These are phyloP conservation scores for Sphagnurus paluster DNA, from an alignment of 1,284 basidiomycete species.

Conservation along the genomic window DNA sequence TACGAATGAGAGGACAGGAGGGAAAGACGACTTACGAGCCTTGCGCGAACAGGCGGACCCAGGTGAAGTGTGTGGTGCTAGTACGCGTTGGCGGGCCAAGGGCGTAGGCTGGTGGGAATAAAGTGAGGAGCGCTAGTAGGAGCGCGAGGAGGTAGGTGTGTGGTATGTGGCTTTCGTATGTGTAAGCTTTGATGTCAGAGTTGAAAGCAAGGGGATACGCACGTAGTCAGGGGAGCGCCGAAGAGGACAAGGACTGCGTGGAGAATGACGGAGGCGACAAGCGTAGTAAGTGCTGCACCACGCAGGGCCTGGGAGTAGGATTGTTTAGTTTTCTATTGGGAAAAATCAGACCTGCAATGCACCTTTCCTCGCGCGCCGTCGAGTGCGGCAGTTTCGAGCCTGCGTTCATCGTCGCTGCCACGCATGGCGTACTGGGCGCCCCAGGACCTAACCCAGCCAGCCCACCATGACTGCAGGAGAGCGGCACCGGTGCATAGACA, in stretches of 20 bases:
- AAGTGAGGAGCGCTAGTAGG: constrained; percentile 66
- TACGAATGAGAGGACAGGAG: constrained; percentile 5
- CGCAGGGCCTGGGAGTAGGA: too few relatives aligned
- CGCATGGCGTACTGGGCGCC: constrained; percentile 35
- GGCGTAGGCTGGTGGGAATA: constrained; percentile 69
- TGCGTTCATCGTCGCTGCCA: constrained; percentile 37
- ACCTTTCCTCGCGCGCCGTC: constrained; percentile 41
- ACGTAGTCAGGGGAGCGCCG: constrained; percentile 74
- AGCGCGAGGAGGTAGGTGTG: constrained; percentile 72
- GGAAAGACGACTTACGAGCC: constrained; percentile 58
- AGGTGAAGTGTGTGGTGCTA: constrained; percentile 47
- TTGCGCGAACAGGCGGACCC: constrained; percentile 80
- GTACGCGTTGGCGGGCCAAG: constrained; percentile 62
- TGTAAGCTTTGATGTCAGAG: too few relatives aligned
- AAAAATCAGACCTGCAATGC: constrained; percentile 19
- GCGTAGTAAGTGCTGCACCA: constrained; percentile 58
- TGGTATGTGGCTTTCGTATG: constrained; percentile 50
- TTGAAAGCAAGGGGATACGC: too few relatives aligned
- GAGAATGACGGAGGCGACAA: constrained; percentile 47
- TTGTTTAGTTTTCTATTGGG: too few relatives aligned
- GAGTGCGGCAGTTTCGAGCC: constrained; percentile 40
- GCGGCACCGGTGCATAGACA: constrained; percentile 61
- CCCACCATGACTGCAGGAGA: constrained; percentile 75
- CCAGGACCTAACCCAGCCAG: constrained; percentile 62
- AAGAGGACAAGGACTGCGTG: constrained; percentile 62